Base-by-base conservation (phyloP, 1,139 yeast species). In the Meyerozyma athensensis region DNA sequence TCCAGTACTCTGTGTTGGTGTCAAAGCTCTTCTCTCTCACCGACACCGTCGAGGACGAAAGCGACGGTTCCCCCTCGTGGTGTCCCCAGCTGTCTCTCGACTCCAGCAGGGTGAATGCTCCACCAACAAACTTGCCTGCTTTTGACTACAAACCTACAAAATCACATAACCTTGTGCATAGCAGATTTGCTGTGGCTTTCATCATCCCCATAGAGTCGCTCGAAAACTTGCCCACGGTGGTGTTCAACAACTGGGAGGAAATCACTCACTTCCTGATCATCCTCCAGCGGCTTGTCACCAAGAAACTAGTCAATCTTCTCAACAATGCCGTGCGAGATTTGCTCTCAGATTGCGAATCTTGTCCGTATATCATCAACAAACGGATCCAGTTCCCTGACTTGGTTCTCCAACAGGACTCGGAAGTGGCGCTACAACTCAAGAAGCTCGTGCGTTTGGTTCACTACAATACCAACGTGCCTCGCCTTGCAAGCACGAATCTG, bases 201-300 rank as follows among this genome's bases (percentile, higher is more conserved):
- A 60, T 75, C 1, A 58, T 77, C 2, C 80, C 81, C 0, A 48
- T 74, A 7, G 68, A 66, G 7, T 50, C 61, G 5, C 36, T 56
- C 4, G 43, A 44, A 8, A 50, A 53, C 19, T 44, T 72, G 6
- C 57, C 61, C 30, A 77, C 72, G 36, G 61, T 68, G 5, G 50
- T 76, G 4, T 60, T 72, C 26, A 66, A 66, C 42, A 71, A 72
- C 45, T 76, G 81, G 81, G 60, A 61, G 17, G 77, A 69, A 38
- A 59, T 74, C 12, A 57, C 72, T 7, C 69, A 62, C 41, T 70
- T 58, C 36, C 46, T 74, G 33, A 54, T 68, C 2, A 43, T 59
- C 3, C 51, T 73, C 14, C 79, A 74, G 47, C 59, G 59, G 35
- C 37, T 59, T 6, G 59, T 73, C 7, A 53, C 59, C 19, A 58